Base-by-base conservation (phyloP, 208 protist genomes). In the Trypanosoma mega region DNA sequence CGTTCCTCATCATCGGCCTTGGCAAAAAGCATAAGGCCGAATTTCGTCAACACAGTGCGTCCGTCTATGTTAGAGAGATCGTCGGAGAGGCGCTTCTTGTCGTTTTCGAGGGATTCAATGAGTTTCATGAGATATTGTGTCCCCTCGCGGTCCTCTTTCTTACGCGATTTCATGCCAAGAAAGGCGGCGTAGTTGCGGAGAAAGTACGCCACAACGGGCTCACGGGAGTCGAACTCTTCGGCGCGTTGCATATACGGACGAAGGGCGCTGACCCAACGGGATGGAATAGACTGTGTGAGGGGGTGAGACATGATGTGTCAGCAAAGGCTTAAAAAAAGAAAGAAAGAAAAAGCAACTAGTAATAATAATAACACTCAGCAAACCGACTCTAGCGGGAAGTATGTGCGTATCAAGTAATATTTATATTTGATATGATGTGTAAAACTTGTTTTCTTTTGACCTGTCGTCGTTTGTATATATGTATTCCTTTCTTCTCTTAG, bases 1-100 rank as follows among this genome's bases (percentile, higher is more conserved):
- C 81, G 72, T 66, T 94, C 87, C 31, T 64, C 79, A 44, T 91
- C 82, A 52, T 94, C 87, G n/a, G 84, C 87, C n/a, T 66, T 62
- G 5, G 77, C 39, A 46, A 94, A 94, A 20, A 94, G 62, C 74
- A 79, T 83, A 16, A 94, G 61, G 1, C 76, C 87, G 23, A 66
- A 74, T 21, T 73, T 66, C 6, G 84, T 91, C 18, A 94, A 61
- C 20, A 83, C 58, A 0, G 82, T 90, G 6, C 81, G 72, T n/a
- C 84, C 84, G 33, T 86, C 77, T 4, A 72, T 65, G 9, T 57
- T 68, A 7, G 68, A 58, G 12, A 90, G 64, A 21, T 72, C 48
- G 6, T 27, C 9, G 4, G 48, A 63, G n/a, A 92, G 71, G 0
- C 26, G 36, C 41, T 70, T 47, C 41, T 79, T 78, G n/a, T 85